These are phyloP conservation scores for Nematocida sp. DNA, from an alignment of 371 early-diverging fungal species.

Conservation along the genomic window DNA sequence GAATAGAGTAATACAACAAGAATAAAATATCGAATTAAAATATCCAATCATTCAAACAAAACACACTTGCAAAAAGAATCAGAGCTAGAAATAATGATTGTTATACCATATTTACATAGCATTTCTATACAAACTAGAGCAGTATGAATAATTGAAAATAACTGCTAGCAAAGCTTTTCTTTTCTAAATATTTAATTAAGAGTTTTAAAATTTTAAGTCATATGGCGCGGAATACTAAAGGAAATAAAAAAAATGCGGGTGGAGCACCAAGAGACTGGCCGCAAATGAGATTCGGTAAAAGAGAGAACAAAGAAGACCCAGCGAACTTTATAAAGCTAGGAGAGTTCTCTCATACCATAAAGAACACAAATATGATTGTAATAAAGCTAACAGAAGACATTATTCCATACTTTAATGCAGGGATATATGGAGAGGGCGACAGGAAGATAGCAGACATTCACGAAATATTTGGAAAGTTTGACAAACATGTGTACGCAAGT, in stretches of 20 bases:
- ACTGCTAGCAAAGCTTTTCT: not conserved
- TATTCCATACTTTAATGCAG: constrained; percentile 55
- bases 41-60: too few species aligned
- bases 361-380: constrained; percentile 47
- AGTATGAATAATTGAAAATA: not conserved
- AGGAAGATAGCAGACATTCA: constrained; percentile 41
- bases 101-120: too few species aligned
- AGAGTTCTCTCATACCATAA: constrained; percentile 23
- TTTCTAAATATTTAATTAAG: constrained; percentile 2
- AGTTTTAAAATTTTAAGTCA: constrained; percentile 12
- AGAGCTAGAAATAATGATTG: too few species aligned
- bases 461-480: constrained; percentile 51
- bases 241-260: not conserved
- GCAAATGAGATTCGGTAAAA: constrained; percentile 41
- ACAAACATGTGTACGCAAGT: constrained; percentile 45
- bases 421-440: constrained; percentile 57
- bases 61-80: too few species aligned
- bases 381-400: constrained; percentile 36
- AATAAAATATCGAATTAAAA: too few species aligned
- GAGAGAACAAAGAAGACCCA: constrained; percentile 35
- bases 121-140: too few species aligned
- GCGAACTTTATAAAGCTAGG: constrained; percentile 50
- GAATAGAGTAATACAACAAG: not conserved
- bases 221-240: not conserved
- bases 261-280: constrained; percentile 29